These are phyloP conservation scores for Magnusiomyces paraingens DNA, from an alignment of 1,139 yeast species.

Conservation along the genomic window DNA sequence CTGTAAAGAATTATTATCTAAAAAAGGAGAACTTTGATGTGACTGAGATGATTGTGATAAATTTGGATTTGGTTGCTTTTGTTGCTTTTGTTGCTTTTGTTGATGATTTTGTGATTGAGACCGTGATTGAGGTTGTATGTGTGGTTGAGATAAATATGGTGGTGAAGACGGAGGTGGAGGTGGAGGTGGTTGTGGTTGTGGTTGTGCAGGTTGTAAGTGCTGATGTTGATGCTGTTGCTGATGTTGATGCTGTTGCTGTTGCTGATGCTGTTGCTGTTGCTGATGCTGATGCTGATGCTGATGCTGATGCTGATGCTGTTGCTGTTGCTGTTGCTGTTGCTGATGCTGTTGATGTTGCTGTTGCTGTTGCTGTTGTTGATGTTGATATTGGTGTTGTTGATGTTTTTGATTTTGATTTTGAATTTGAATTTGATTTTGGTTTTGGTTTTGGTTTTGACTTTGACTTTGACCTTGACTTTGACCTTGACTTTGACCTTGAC, in stretches of 20 bases:
- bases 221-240: neutral
- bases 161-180: constrained; percentile 1
- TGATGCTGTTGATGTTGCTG: neutral
- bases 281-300: neutral
- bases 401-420: too few relatives aligned
- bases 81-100: too few relatives aligned
- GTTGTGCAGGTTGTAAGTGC: neutral
- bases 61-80: too few relatives aligned
- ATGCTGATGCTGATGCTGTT: neutral
- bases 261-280: neutral
- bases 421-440: too few relatives aligned
- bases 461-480: too few relatives aligned
- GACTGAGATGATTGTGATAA: too few relatives aligned
- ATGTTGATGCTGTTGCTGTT: neutral
- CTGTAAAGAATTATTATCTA: too few relatives aligned
- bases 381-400: neutral
- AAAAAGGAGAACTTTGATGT: too few relatives aligned
- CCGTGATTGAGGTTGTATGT: too few relatives aligned
- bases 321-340: neutral
- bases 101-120: too few relatives aligned
- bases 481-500: too few relatives aligned
- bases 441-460: too few relatives aligned
- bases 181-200: neutral
- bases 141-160: neutral
- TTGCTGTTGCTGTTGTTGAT: neutral